Evolutionary conservation across 164 flowering plant genomes (phyloP).

Genomic region (Tetrastigma voinierianum): DNA sequence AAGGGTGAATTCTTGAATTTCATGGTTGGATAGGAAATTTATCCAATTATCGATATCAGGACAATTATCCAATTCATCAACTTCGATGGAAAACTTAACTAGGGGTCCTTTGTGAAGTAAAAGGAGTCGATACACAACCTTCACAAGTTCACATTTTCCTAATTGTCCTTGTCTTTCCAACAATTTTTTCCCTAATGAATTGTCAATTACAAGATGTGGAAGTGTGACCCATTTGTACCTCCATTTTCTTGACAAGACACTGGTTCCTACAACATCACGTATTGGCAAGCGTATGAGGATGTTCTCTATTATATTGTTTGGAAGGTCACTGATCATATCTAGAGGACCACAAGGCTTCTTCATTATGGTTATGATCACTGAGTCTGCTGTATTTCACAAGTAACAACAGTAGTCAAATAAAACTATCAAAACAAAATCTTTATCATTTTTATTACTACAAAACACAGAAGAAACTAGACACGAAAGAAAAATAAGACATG

Average conservation of each 20-base stretch:
- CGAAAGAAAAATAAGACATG: too few species aligned
- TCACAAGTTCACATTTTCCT: background rate
- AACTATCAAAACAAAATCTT: too few species aligned
- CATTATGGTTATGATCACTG: too few species aligned
- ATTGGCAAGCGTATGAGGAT: slow-evolving; percentile 13
- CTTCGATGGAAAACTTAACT: slow-evolving; percentile 5
- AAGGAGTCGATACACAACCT: slow-evolving; percentile 2
- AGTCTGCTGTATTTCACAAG: too few species aligned
- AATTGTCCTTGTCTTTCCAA: background rate
- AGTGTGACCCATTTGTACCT: slow-evolving; percentile 8
- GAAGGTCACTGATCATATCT: too few species aligned
- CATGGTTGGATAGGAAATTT: slow-evolving; percentile 5
- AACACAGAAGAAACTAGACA: too few species aligned
- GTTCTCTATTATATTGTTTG: too few species aligned
- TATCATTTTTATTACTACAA: too few species aligned
- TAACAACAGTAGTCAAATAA: too few species aligned
- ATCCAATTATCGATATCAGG: slow-evolving; percentile 1
- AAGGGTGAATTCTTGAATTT: slow-evolving; percentile 9
- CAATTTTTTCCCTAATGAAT: background rate
- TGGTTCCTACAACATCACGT: slow-evolving; percentile 20
- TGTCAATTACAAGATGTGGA: slow-evolving; percentile 11
- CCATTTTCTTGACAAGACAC: slow-evolving; percentile 26
- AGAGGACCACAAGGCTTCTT: too few species aligned
- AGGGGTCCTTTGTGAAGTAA: slow-evolving; percentile 19
- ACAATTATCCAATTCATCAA: too few species aligned